Evolutionary conservation across 1,284 basidiomycete species (phyloP).

Genomic region (Ustilago cynodontis): DNA sequence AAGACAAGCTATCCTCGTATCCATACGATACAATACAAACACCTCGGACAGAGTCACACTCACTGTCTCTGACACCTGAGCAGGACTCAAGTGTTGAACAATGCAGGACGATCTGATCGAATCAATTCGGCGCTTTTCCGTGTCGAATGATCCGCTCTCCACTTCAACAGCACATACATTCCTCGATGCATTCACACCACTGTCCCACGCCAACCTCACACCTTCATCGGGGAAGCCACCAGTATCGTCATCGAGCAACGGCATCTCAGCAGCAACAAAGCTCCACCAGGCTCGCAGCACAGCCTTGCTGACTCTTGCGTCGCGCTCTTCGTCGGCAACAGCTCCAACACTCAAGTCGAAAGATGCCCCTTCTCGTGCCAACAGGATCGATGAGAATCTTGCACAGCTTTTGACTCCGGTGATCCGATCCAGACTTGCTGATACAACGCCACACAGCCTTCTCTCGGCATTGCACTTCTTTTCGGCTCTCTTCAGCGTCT

Average conservation of each 20-base stretch:
- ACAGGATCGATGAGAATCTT: conserved; percentile 30
- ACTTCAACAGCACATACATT: conserved; percentile 42
- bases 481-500: conserved; percentile 39
- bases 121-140: conserved; percentile 29
- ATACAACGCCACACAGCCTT: conserved; percentile 40
- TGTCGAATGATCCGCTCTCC: conserved; percentile 44
- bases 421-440: conserved; percentile 38
- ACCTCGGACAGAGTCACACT: not conserved
- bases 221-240: not conserved
- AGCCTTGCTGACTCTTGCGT: conserved; percentile 33
- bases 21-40: not conserved
- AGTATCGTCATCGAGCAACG: not conserved
- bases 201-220: conserved; percentile 9
- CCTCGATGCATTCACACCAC: conserved; percentile 38
- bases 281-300: conserved; percentile 34
- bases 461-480: conserved; percentile 43
- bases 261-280: not conserved
- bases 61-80: too few species aligned
- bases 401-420: conserved; percentile 38
- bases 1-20: too few species aligned
- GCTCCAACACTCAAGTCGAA: conserved; percentile 5
- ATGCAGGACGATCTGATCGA: conserved; percentile 33
- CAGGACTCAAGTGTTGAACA: too few species aligned
- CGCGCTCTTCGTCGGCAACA: conserved; percentile 31
- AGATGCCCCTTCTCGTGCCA: not conserved